Base-by-base conservation (phyloP, 108 stramenopile species). In the Pseudonitzschia multiseries region DNA sequence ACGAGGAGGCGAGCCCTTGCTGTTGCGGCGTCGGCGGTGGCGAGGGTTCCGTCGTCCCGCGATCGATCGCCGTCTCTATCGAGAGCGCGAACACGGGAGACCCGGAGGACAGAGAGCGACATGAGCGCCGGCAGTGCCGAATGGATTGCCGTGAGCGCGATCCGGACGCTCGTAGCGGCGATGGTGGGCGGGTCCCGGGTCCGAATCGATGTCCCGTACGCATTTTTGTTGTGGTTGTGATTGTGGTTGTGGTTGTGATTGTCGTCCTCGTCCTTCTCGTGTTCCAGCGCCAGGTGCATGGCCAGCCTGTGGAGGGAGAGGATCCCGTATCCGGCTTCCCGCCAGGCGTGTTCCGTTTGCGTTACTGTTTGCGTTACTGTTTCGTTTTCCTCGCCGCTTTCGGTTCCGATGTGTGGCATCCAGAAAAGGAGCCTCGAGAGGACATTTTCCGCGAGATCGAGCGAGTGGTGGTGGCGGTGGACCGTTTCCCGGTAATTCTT, bases 281-380 rank as follows among this genome's bases (percentile, higher is more conserved):
- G 26, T 10, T 46, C 42, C 20, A 72, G 57, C 9, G 77, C 77
- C 10, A 62, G 20, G 43, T 84, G 36, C 72, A 77, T 71, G 15
- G 69, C 44, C 60, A 84, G 54, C 52, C 75, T 75, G 50, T 84
- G 71, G 44, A 84, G 44, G 4, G 79, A 79, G 17, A 84, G 50
- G 15, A 84, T 33, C n/a, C 83, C 83, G 61, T 79, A 79, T 0
- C 79, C 28, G 21, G 76, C 66, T 72, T 84, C 83, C 64, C 83
- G 53, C 74, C 64, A 72, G 22, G 59, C 65, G 21, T 10, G 54
- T 0, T 56, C 57, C 64, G 65, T 40, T 28, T 24, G n/a, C n/a
- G n/a, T n/a, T n/a, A n/a, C n/a, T n/a, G n/a, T n/a, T n/a, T n/a
- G n/a, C n/a, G n/a, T n/a, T n/a, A n/a, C n/a, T n/a, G n/a, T n/a